A percentile compares a stretch with the other conserved stretches of the same genome.
phyloP scores from a whole-genome alignment of 345 rosid species.

The Laguncularia racemosa region DNA sequence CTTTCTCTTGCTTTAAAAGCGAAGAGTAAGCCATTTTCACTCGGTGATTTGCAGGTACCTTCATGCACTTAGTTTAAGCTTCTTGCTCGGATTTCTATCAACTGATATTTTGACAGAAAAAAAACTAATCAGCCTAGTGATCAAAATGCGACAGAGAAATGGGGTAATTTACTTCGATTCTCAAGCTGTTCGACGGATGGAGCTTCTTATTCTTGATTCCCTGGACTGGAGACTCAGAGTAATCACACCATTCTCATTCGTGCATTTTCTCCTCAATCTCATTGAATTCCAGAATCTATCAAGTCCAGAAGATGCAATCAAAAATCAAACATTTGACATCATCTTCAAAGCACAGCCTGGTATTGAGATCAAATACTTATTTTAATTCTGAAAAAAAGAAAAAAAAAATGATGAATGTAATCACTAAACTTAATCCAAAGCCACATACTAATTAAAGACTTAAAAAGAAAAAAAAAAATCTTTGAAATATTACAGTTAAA shows the following conservation, averaged over 20 bases:
- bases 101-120: neutral
- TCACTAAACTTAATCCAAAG: neutral
- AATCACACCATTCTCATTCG: conserved; percentile 46
- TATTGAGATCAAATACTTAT: conserved; percentile 2
- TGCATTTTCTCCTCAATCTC: conserved; percentile 21
- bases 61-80: neutral
- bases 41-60: conserved; percentile 27
- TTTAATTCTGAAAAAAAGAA: neutral
- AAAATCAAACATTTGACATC: conserved; percentile 29
- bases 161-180: conserved; percentile 27
- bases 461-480: too few species aligned
- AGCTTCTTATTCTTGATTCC: conserved; percentile 36
- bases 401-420: neutral
- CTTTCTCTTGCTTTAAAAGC: conserved; percentile 44
- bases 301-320: conserved; percentile 22
- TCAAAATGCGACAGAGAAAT: conserved; percentile 23
- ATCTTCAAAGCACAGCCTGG: conserved; percentile 38
- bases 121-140: neutral
- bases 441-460: neutral
- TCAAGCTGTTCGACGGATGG: conserved; percentile 35
- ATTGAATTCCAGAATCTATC: conserved; percentile 13
- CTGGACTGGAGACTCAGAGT: conserved; percentile 53
- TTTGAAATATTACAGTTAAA: too few species aligned
- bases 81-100: neutral
- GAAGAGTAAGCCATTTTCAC: conserved; percentile 23